Evolutionary conservation across 163 green algal genomes (phyloP).

Genomic region (Chlamydomonas reinhardtii): DNA sequence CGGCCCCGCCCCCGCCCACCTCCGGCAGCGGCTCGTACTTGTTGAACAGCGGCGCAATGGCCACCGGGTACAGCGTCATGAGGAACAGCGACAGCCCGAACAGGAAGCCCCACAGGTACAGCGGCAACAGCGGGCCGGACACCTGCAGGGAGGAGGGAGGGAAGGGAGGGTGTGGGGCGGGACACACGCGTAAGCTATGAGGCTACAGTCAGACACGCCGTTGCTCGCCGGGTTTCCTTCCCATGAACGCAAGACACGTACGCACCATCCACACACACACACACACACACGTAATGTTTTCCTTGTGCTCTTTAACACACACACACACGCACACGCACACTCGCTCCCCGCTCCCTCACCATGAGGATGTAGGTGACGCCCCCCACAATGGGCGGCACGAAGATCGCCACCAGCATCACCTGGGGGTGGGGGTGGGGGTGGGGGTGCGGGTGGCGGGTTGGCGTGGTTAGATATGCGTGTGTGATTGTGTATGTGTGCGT

Average conservation of each 20-base stretch:
- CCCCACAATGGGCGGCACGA: conserved; percentile 84
- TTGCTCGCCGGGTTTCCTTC: too few species aligned
- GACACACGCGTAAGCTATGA: too few species aligned
- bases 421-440: conserved; percentile 27
- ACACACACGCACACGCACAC: too few species aligned
- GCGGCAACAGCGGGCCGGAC: conserved; percentile 70
- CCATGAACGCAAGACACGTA: too few species aligned
- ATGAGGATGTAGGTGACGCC: conserved; percentile 76
- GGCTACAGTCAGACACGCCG: too few species aligned
- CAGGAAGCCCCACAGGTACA: conserved; percentile 93
- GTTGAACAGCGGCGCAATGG: conserved; percentile 96
- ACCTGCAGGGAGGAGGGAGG: neutral
- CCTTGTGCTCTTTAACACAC: too few species aligned
- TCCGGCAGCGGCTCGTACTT: conserved; percentile 84
- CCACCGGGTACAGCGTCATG: conserved; percentile 82
- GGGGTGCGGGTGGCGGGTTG: too few species aligned
- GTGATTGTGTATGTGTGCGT: too few species aligned
- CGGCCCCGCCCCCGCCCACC: conserved; percentile 23
- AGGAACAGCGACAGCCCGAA: conserved; percentile 71
- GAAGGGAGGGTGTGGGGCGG: neutral
- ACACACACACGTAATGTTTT: too few species aligned
- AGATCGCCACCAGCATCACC: conserved; percentile 70
- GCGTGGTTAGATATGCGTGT: too few species aligned
- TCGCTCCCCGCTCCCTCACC: conserved; percentile 3
- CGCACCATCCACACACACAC: too few species aligned